Base-by-base conservation (phyloP, 345 rosid genomes). In the Pistacia integerrima region DNA sequence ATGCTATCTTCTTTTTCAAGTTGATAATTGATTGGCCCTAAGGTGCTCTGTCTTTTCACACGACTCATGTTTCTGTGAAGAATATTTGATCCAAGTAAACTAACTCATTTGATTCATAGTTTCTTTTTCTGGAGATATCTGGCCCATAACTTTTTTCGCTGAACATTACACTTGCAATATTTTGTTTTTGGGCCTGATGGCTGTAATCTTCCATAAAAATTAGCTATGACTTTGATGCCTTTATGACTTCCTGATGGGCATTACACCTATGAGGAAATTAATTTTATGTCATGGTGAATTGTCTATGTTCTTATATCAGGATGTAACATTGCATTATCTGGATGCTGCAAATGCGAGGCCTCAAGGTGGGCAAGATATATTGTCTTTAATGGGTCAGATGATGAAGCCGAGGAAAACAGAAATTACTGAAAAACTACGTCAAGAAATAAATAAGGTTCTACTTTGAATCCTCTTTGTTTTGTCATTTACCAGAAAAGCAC, bases 261-360 rank as follows among this genome's bases (percentile, higher is more conserved):
- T 60, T 71, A 22, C 10, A 11, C 59, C n/a, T 2, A 11, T 38
- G 11, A 69, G 75, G 76, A 48, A 78, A 59, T 54, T 64, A 36
- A 38, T 22, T 13, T 58, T 30, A 28, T 33, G 64, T 58, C 25
- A 46, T 30, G 36, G 48, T 57, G 35, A 58, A 67, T 30, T 55
- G 8, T 20, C 56, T 5, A n/a, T 71, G 51, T 62, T 30, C 49
- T 77, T 78, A 58, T 67, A 28, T 77, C 85, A 92, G 99, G 99
- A 94, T 91, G 98, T 96, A 35, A 96, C 99, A 3, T 87, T 96
- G 67, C 99, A 96, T 82, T 98, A 96, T 86, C 84, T 96, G 78
- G 99, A 96, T 88, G 95, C 99, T 81, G 98, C 99, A 64, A 94
- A 97, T 88, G 98, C 99, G 38, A 94, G 93, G 76, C 99, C 99